Percentiles rank a stretch among this genome's conserved stretches.
Conservation (phyloP, 2,329 filamentous ascomycete species). For the Colletotrichum costaricense region DNA sequence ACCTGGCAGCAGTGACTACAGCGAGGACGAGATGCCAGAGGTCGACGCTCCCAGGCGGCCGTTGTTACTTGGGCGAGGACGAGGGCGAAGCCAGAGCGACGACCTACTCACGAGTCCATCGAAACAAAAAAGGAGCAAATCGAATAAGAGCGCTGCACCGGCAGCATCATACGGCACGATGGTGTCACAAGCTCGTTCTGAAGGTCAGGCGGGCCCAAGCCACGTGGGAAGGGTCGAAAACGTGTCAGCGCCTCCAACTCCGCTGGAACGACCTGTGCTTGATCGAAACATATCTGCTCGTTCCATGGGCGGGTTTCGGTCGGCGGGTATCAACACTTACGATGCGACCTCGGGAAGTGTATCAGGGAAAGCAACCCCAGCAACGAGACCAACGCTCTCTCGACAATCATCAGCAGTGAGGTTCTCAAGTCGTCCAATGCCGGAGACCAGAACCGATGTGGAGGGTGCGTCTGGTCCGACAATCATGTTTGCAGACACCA, state of each 20-base stretch:
- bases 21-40: constrained; percentile 40
- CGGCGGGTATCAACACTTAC: constrained; percentile 27
- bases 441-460: constrained; percentile 73
- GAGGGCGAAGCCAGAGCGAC: constrained; percentile 34
- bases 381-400: constrained; percentile 59
- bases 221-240: constrained; percentile 12
- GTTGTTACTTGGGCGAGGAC: constrained; percentile 36
- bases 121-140: constrained; percentile 31
- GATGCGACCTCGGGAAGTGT: constrained; percentile 10
- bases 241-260: constrained; percentile 28
- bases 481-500: constrained; percentile 77
- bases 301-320: constrained; percentile 25
- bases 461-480: constrained; percentile 75
- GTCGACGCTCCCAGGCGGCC: constrained; percentile 28
- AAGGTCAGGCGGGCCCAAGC: constrained; percentile 28
- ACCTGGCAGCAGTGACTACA: constrained; percentile 46
- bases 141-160: constrained; percentile 22
- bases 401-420: constrained; percentile 65
- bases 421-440: constrained; percentile 80
- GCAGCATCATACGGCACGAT: constrained; percentile 41
- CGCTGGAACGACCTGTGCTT: constrained; percentile 23
- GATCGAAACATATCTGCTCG: constrained; percentile 31
- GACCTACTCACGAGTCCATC: constrained; percentile 23
- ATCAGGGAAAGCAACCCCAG: constrained; percentile 38
- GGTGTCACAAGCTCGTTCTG: constrained; percentile 31